These are phyloP conservation scores for Rhinocladiella mackenziei DNA, from an alignment of 2,329 filamentous ascomycete species.

Conservation along the genomic window DNA sequence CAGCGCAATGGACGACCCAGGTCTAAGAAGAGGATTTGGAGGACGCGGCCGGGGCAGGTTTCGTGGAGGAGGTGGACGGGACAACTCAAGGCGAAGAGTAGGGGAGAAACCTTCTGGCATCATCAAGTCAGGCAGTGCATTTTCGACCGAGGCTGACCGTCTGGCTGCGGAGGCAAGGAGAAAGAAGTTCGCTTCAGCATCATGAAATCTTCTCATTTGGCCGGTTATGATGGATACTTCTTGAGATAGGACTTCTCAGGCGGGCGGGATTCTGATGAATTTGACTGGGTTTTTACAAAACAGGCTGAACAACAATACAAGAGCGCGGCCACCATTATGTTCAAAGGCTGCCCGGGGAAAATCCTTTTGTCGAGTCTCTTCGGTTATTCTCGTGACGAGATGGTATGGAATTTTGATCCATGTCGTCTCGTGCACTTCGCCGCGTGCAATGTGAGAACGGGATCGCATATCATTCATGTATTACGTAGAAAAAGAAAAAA, in stretches of 20 bases:
- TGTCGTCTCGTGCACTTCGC: too few species aligned
- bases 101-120: slow-evolving; percentile 32
- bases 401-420: too few species aligned
- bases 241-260: not conserved
- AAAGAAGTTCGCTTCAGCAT: slow-evolving; percentile 40
- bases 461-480: too few species aligned
- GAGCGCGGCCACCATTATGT: too few species aligned
- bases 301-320: too few species aligned
- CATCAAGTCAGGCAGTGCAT: slow-evolving; percentile 19
- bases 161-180: slow-evolving; percentile 46
- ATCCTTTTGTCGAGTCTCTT: too few species aligned
- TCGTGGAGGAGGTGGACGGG: slow-evolving; percentile 20
- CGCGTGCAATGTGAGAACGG: too few species aligned
- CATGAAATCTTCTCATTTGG: too few species aligned
- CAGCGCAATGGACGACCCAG: slow-evolving; percentile 36
- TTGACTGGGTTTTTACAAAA: too few species aligned
- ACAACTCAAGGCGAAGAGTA: slow-evolving; percentile 23
- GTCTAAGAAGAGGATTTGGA: slow-evolving; percentile 41
- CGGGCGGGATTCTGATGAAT: not conserved
- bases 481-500: too few species aligned
- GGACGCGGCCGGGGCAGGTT: slow-evolving; percentile 30
- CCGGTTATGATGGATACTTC: not conserved
- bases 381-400: too few species aligned
- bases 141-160: slow-evolving; percentile 41
- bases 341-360: too few species aligned